Evolutionary conservation across 2,329 filamentous ascomycete species (phyloP), one percentile per base, ranked within the genome.

Genomic region (Ilyonectria sp.): DNA sequence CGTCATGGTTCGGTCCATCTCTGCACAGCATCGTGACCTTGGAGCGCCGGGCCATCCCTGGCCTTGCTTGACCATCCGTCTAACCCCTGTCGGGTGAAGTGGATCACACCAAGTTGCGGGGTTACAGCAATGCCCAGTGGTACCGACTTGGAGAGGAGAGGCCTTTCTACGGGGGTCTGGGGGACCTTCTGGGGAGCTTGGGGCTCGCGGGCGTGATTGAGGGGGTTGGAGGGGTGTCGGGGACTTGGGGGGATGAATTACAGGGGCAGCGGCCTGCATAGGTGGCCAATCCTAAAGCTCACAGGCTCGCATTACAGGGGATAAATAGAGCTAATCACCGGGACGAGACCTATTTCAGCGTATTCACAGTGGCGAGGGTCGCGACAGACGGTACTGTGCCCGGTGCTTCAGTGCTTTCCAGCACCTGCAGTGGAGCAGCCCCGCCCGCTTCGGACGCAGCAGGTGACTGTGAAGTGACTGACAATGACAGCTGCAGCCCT

Each of bases 11-110:
- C 70, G 71, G 74, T 75, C 65, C 70, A 69, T 75, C 66, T 70
- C 70, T 70, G 71, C 69, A 71, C 63, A 76, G 71, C 74, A 76
- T 76, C 74, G 74, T 76, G 74, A 76, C 71, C 74, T 75, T 69
- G 60, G 52, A 59, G 60, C 60, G 58, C 60, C 73, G 67, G 68
- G 61, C 68, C 65, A 75, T 71, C 73, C 73, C 67, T 71, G 70
- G 60, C 63, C 62, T 31, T 52, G 35, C 63, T 60, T 57, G 52
- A 56, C 53, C 40, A 52, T 50, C 56, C 44, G 52, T 55, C 69
- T 71, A 75, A 67, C 63, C 71, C 72, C 60, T 70, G 69, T 66
- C 60, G 57, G 66, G 67, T 33, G 60, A 71, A 71, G 72, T 69
- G 58, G 70, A 67, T 47, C 50, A 57, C 60, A 55, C 15, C 66